Base-by-base conservation (phyloP, 2,329 filamentous ascomycete species). In the Claviceps citrina region DNA sequence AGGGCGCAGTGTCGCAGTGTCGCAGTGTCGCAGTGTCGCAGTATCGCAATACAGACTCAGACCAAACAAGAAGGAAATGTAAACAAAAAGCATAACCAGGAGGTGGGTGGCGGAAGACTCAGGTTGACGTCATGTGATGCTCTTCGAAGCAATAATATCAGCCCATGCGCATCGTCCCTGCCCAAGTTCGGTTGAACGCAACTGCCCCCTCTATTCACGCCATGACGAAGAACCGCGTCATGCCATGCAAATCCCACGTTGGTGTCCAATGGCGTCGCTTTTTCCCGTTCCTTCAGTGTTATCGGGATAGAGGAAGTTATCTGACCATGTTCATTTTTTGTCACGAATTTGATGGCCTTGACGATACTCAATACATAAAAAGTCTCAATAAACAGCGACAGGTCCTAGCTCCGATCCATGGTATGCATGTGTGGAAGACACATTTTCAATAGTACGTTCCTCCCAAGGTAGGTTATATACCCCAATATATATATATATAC, bases 301-400 rank as follows among this genome's bases (percentile, higher is more conserved):
- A n/a, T n/a, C n/a, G n/a, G n/a, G n/a, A n/a, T n/a, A n/a, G n/a
- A n/a, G n/a, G n/a, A n/a, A n/a, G n/a, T n/a, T n/a, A n/a, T n/a
- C n/a, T n/a, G n/a, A n/a, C n/a, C n/a, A n/a, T n/a, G n/a, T n/a
- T 50, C 44, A 44, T 52, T 46, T 47, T 35, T 26, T 49, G 47
- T 42, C 45, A 49, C 45, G 37, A 40, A 33, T 41, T 46, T 46
- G 46, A 46, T 43, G 51, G 52, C 51, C 50, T 48, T 53, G 36
- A 44, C 47, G 44, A 56, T 53, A 53, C 53, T 49, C 40, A 43
- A 50, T 50, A 49, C 45, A 49, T 42, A 31, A 24, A 24, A 10
- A 15, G 38, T 34, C 16, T 16, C 4, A 3, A 39, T 10, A 15
- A 20, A 39, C 31, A 28, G 31, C 20, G 16, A 26, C 33, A 27